Base-by-base conservation (phyloP, 257 asterid genomes). In the Asclepias syriaca region DNA sequence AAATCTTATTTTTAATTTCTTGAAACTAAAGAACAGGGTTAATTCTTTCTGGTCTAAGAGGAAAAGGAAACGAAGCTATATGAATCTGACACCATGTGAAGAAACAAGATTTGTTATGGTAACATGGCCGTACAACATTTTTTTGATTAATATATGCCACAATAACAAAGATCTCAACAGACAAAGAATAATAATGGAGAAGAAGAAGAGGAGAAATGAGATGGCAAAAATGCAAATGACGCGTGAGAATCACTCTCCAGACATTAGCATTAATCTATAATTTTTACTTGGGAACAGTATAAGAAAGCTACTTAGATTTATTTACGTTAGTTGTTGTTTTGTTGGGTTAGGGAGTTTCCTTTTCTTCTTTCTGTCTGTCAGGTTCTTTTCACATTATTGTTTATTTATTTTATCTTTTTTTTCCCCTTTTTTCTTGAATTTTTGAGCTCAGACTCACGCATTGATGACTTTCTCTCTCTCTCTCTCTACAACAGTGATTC, bases 401-500 rank as follows among this genome's bases (percentile, higher is more conserved):
- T 56, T 70, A 34, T 64, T 19, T 34, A 70, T 50, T 13, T 50
- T 15, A 34, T 13, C 55, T 2, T 50, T 50, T 50, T 48, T 19
- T 74, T 53, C 65, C 60, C 15, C 29, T 61, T 69, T 71, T 61
- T 61, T 72, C 65, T 69, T 65, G 67, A 64, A 46, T 64, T 63
- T 70, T 65, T 79, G 87, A 79, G 83, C 86, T 76, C 75, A 68
- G 37, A 77, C 70, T 78, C 84, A 68, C 74, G 71, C 68, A 72
- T 37, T 37, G 60, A 68, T 68, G 55, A 73, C 71, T 46, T 51
- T 75, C 74, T 49, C 66, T 75, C 74, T 49, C 74, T 49, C 27
- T 0, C 66, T 69, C 65, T 61, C 56, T 19, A 9, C 57, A 63
- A 16, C 60, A 46, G 68, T 60, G 75, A 72, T 46, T 72, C 50